phyloP scores from a whole-genome alignment of 495 filamentous ascomycete genomes.

The Aspergillus egyptiacus region DNA sequence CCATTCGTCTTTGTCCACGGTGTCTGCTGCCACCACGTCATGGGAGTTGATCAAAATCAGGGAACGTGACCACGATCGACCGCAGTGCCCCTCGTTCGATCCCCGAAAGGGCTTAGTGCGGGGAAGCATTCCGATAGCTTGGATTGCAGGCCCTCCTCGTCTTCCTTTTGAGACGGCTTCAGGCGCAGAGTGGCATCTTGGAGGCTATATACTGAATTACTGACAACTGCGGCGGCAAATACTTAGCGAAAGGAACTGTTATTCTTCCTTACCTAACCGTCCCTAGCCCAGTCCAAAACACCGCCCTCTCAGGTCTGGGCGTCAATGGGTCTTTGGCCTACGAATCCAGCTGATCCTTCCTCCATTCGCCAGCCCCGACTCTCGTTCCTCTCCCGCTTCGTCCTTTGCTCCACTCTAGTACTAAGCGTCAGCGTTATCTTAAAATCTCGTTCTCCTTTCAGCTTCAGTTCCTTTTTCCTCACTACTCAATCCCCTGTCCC shows the following conservation, averaged over 20 bases:
- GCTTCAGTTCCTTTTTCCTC: slow-evolving; percentile 27
- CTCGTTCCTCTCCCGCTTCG: slow-evolving; percentile 27
- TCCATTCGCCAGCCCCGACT: slow-evolving; percentile 28
- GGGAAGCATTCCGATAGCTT: slow-evolving; percentile 13
- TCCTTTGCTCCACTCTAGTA: slow-evolving; percentile 42
- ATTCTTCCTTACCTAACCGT: too few species aligned
- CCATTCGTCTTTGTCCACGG: too few species aligned
- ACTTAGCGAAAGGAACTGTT: background rate
- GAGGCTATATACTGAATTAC: too few species aligned
- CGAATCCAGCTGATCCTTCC: slow-evolving; percentile 20
- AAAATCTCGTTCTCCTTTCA: slow-evolving; percentile 40
- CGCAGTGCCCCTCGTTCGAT: slow-evolving; percentile 25
- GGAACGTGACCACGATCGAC: slow-evolving; percentile 10
- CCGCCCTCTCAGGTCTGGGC: background rate
- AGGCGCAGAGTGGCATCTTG: too few species aligned
- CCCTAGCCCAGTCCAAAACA: background rate
- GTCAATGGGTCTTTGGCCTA: slow-evolving; percentile 19
- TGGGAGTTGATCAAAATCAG: slow-evolving; percentile 12
- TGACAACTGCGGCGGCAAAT: too few species aligned
- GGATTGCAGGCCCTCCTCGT: background rate
- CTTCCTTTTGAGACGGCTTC: too few species aligned
- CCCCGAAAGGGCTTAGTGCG: slow-evolving; percentile 30
- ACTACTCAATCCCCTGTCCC: slow-evolving; percentile 23
- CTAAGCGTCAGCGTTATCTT: slow-evolving; percentile 46
- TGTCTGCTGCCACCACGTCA: slow-evolving; percentile 15